Evolutionary conservation across 2,329 filamentous ascomycete species (phyloP), one percentile per base, ranked within the genome.

Genomic region (Aspergillus neotritici): DNA sequence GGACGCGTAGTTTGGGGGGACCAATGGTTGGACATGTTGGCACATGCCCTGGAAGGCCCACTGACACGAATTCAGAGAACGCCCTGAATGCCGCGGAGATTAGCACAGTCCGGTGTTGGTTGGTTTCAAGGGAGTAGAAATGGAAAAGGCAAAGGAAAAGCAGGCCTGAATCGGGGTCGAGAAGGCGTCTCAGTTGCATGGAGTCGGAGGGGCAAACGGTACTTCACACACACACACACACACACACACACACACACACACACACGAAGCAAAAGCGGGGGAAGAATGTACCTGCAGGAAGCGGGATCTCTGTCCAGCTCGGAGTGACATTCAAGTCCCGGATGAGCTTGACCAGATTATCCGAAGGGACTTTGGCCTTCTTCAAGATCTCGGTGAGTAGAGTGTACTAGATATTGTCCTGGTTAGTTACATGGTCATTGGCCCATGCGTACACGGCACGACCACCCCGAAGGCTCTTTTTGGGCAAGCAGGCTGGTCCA

Each of bases 331-430:
- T 54, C 43, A 61, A 57, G 9, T 68, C 64, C 47, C 57, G 58
- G 48, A 70, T 65, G 43, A 70, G 56, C 37, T 56, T 61, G 46
- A 67, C 56, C 34, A 70, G 56, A 55, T 58, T 57, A 28, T 45
- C 59, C 10, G 66, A 67, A 33, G 65, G 57, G 25, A 70, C 55
- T 35, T 57, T 56, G 25, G 62, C 61, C 46, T 66, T 64, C 49
- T 67, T 68, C 46, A 72, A 51, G 36, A 71, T 68, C 50, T 70
- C 63, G 16, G 66, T 67, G 45, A 70, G 62, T 37, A 70, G 55
- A 45, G 58, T 58, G 49, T 67, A 66, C 67, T 70, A 46, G n/a
- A 48, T 25, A 5, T 25, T 25, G 21, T 9, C 21, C 21, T 8
- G 21, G 32, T 31, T 35, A 43, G 34, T 35, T 40, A 31, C 25